Percentiles rank a stretch among this genome's conserved stretches.
Conservation (phyloP, 768 basidiomycete species). For the Boletus tylopilopsis region DNA sequence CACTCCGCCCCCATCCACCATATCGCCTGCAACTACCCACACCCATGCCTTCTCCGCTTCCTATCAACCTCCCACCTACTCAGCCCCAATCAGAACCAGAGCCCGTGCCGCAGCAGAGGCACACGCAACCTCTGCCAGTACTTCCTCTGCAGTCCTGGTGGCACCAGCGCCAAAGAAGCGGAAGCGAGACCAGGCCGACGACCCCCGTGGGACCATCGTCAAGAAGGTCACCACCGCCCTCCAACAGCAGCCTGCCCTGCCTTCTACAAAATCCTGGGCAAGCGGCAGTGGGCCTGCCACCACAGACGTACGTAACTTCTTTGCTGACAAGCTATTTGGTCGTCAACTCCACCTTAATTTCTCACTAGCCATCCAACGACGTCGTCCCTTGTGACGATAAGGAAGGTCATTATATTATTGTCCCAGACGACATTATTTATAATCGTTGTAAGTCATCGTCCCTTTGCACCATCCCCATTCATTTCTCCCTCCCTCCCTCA, state of each 20-base stretch:
- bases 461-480: neutral
- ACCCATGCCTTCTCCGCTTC: conserved; percentile 71
- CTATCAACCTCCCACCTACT: conserved; percentile 73
- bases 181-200: conserved; percentile 73
- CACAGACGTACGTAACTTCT: conserved; percentile 57
- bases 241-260: conserved; percentile 48
- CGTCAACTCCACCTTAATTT: conserved; percentile 28
- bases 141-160: conserved; percentile 59
- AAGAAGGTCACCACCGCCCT: conserved; percentile 57
- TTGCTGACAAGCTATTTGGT: conserved; percentile 10
- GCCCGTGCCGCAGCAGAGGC: conserved; percentile 86
- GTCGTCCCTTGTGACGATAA: conserved; percentile 88
- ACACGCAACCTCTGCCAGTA: conserved; percentile 63
- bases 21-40: conserved; percentile 70
- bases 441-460: conserved; percentile 62
- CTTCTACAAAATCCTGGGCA: conserved; percentile 62
- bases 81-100: conserved; percentile 77
- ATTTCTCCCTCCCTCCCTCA: conserved; percentile 33
- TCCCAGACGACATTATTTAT: conserved; percentile 84
- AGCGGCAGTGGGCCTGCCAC: conserved; percentile 60
- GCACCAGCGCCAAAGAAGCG: conserved; percentile 80
- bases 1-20: conserved; percentile 75
- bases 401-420: conserved; percentile 98
- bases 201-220: conserved; percentile 60
- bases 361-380: conserved; percentile 57